Base-by-base conservation (phyloP, 1,284 basidiomycete genomes). In the Polyporus tsugae region DNA sequence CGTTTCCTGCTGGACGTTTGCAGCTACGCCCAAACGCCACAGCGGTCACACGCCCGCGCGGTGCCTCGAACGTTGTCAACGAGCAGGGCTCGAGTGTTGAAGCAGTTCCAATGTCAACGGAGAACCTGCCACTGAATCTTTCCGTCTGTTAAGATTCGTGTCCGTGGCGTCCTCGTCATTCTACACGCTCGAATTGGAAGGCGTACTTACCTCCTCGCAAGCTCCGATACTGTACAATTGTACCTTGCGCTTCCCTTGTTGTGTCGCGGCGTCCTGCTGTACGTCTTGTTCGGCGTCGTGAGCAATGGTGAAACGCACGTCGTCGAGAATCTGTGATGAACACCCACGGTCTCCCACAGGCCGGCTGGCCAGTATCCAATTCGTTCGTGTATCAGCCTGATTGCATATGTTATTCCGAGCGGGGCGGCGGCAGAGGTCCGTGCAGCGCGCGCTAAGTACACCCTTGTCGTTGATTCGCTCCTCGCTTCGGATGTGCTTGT, bases 61-160 rank as follows among this genome's bases (percentile, higher is more conserved):
- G 46, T 49, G 22, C 22, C 22, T 49, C 46, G 22, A 49, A 22
- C n/a, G n/a, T 22, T 46, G 9, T 46, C 44, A 10, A 10, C n/a
- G 44, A 46, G 2, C 6, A 46, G 44, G 44, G n/a, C 44, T 22
- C 15, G 22, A 46, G n/a, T 9, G 15, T 46, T 17, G 44, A 46
- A 22, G 19, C 6, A 9, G 44, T 46, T n/a, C 22, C 44, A 22
- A 7, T 22, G 44, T 46, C 44, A 46, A 46, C 44, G 44, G 44
- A 46, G 44, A 22, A 46, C 44, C 44, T 46, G 44, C 44, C 44
- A 46, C n/a, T 6, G n/a, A 49, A 25, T 25, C 46, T 22, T 11
- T 49, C 46, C 46, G n/a, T 49, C 46, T 22, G n/a, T 49, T 49
- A 49, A 11, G 46, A 49, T 49, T 49, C 46, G n/a, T 25, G 22